Evolutionary conservation across 2,329 filamentous ascomycete genomes (phyloP).

Genomic region (Tolypocladium amazonense): DNA sequence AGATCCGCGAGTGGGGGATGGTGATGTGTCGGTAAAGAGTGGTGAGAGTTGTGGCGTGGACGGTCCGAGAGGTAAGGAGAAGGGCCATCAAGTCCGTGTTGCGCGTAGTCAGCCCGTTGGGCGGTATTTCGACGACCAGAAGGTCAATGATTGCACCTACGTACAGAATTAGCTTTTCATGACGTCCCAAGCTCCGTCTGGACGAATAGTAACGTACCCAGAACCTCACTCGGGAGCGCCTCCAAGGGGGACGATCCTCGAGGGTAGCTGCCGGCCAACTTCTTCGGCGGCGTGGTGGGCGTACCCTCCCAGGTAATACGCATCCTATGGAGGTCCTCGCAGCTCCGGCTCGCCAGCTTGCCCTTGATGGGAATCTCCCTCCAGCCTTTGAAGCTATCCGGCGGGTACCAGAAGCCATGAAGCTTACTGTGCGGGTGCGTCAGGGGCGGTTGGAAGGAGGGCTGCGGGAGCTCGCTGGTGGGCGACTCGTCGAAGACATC

Average conservation of each 20-base stretch:
- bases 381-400: slow-evolving; percentile 50
- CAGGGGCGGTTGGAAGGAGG: slow-evolving; percentile 39
- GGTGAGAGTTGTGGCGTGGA: slow-evolving; percentile 62
- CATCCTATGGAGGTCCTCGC: slow-evolving; percentile 46
- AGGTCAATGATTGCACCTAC: slow-evolving; percentile 64
- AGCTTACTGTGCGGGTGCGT: slow-evolving; percentile 46
- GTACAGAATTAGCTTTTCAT: slow-evolving; percentile 2
- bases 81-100: slow-evolving; percentile 71
- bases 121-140: slow-evolving; percentile 61
- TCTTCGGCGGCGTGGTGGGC: slow-evolving; percentile 19
- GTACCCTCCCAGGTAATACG: slow-evolving; percentile 43
- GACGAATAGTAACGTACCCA: slow-evolving; percentile 42
- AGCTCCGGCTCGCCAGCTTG: slow-evolving; percentile 50
- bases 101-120: slow-evolving; percentile 61
- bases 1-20: slow-evolving; percentile 73
- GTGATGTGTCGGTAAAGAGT: slow-evolving; percentile 73
- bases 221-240: slow-evolving; percentile 57
- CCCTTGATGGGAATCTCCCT: slow-evolving; percentile 50
- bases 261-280: slow-evolving; percentile 16
- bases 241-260: slow-evolving; percentile 51
- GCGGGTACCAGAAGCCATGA: slow-evolving; percentile 48
- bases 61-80: slow-evolving; percentile 61
- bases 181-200: background rate
- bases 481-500: slow-evolving; percentile 40
- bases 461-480: slow-evolving; percentile 28